Evolutionary conservation across 768 basidiomycete species (phyloP), one percentile per base, ranked within the genome.

Genomic region (Pisolithus marmoratus): DNA sequence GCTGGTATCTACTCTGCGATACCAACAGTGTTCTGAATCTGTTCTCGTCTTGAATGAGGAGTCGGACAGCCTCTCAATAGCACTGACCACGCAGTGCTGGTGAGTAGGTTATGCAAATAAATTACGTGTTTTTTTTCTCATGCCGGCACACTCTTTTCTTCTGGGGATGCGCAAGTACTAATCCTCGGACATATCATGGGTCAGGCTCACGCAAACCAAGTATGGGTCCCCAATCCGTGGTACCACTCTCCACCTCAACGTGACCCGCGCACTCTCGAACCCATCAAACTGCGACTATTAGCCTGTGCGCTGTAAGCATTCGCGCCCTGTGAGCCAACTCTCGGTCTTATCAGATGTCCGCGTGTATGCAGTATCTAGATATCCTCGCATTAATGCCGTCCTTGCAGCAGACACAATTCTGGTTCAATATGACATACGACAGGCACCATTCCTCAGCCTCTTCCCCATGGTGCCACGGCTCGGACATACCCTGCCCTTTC

Each of bases 391-490:
- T 19, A 76, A 83, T 59, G 78, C 80, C 2, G 70, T 71, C 20
- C 74, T 85, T 14, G 82, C 79, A 15, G 67, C 70, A 8, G 80
- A 81, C 54, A 71, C 71, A 26, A 79, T 80, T 0, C 63, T 71
- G 8, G 59, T 82, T 8, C 74, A 72, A 17, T 81, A 77, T 57
- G 78, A 84, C 54, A 55, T 82, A 22, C 72, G 70, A 49, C 72
- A 72, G 46, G 61, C 73, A 20, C 74, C 76, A 15, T 67, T 65
- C 6, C 72, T 72, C 5, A 77, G 81, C 52, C 52, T 71, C 27
- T 58, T 73, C 8, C 66, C 73, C 29, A 74, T 69, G 2, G 80
- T 73, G 66, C 66, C 72, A 43, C 60, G 71, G 6, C 63, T 72
- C 46, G 68, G 71, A 0, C 55, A 60, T 41, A 54, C 70, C 67